A percentile compares a stretch with the other conserved stretches of the same genome.
Conservation (phyloP, 106 monocot species). For the Agapanthus africanus region DNA sequence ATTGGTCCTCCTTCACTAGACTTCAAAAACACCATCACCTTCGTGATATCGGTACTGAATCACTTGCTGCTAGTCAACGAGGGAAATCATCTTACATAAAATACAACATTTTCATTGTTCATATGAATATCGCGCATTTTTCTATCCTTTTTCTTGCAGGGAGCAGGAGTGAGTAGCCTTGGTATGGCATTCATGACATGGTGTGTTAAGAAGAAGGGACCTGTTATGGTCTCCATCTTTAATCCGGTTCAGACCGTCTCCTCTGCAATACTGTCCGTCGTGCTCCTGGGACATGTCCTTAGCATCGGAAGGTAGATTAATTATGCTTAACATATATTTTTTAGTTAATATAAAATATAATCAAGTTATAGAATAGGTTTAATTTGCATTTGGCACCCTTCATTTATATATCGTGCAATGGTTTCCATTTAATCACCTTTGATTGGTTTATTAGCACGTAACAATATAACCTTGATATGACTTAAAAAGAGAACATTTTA, state of each 20-base stretch:
- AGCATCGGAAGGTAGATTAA: constrained; percentile 28
- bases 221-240: constrained; percentile 42
- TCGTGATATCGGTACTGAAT: constrained; percentile 35
- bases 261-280: constrained; percentile 30
- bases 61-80: too few relatives aligned
- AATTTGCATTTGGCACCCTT: too few relatives aligned
- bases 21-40: constrained; percentile 4
- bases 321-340: background rate
- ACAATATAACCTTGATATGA: too few relatives aligned
- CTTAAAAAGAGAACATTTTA: background rate
- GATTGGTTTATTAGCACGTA: too few relatives aligned
- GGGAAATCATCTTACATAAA: too few relatives aligned
- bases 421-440: too few relatives aligned
- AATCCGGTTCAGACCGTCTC: constrained; percentile 38
- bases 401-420: too few relatives aligned
- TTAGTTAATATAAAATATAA: background rate
- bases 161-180: constrained; percentile 10
- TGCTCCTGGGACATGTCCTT: constrained; percentile 20
- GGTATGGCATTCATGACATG: constrained; percentile 21
- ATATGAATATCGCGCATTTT: too few relatives aligned
- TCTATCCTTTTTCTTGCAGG: constrained; percentile 22
- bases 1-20: constrained; percentile 21
- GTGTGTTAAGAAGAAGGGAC: constrained; percentile 43
- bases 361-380: too few relatives aligned
- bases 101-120: too few relatives aligned